phyloP scores from a whole-genome alignment of 2,329 filamentous ascomycete genomes.

The Ramichloridium luteum region DNA sequence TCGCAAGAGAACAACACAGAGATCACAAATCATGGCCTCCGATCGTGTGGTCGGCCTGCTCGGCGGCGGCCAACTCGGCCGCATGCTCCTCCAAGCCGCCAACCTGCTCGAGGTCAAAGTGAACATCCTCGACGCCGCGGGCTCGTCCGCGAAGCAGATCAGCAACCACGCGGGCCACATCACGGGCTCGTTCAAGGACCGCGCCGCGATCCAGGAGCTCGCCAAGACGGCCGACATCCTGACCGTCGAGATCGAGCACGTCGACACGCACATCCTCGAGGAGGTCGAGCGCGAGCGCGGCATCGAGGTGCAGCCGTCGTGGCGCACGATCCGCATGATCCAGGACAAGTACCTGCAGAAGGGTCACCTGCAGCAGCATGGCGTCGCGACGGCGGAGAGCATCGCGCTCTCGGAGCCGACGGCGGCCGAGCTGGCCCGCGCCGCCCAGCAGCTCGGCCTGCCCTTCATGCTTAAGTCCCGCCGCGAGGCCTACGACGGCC shows the following conservation, averaged over 20 bases:
- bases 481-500: constrained; percentile 86
- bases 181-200: constrained; percentile 77
- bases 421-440: constrained; percentile 48
- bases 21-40: constrained; percentile 9
- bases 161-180: constrained; percentile 64
- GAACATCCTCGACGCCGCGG: constrained; percentile 64
- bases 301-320: constrained; percentile 60
- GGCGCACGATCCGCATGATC: constrained; percentile 75
- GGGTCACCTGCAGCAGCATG: constrained; percentile 55
- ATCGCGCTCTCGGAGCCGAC: constrained; percentile 51
- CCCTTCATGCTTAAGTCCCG: constrained; percentile 89
- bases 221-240: constrained; percentile 65
- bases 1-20: not conserved
- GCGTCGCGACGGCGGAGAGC: constrained; percentile 62
- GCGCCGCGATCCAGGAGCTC: constrained; percentile 65
- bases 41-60: constrained; percentile 27
- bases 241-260: constrained; percentile 91
- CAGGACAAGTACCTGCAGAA: constrained; percentile 94
- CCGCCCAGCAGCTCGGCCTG: constrained; percentile 56
- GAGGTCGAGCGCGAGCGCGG: constrained; percentile 49
- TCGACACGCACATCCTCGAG: constrained; percentile 79
- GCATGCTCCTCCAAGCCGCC: constrained; percentile 88
- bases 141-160: constrained; percentile 74
- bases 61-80: constrained; percentile 54
- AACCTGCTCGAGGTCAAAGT: constrained; percentile 65